Base-by-base conservation (phyloP, 2,329 filamentous ascomycete species). In the Fusarium nelsonii region DNA sequence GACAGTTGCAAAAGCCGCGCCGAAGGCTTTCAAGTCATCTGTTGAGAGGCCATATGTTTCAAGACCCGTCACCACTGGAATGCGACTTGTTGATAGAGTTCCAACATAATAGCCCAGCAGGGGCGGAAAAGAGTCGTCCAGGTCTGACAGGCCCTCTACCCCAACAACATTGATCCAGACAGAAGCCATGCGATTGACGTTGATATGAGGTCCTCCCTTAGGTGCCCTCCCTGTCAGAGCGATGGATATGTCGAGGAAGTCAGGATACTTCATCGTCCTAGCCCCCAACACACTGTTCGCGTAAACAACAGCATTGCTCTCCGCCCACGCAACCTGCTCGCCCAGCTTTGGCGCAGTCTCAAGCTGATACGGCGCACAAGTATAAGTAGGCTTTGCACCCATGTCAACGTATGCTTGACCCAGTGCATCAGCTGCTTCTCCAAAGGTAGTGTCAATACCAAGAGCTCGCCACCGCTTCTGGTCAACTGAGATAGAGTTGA, bases 261-360 rank as follows among this genome's bases (percentile, higher is more conserved):
- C 56, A 0, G 71, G 71, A 3, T 73, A 62, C 10, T 73, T 73
- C 40, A 70, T 56, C 1, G 71, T 73, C 20, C 71, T 50, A 6
- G 71, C 69, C 0, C 69, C 71, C 11, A 73, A 39, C 1, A 70
- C 67, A 9, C 71, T 73, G 6, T 73, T 73, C 2, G 66, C 69
- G 15, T 72, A 73, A 1, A 72, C 53, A 16, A 73, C 68, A 3
- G 71, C 71, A 18, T 73, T 73, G 0, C 65, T 72, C 32, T 73
- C 69, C 0, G 60, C 69, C 71, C 71, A 73, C 8, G 68, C 71
- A 10, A 73, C 33, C 14, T 58, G 50, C 6, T 73, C 71, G 0
- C 71, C 71, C 0, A 63, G 3, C 4, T 65, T 60, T 0, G 71
- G 71, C 0, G 67, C 60, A 23, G 28, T 68, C 0, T 70, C 70